Conservation (phyloP, 306 rosid genomes). For the Lathyrus tuberosus region DNA sequence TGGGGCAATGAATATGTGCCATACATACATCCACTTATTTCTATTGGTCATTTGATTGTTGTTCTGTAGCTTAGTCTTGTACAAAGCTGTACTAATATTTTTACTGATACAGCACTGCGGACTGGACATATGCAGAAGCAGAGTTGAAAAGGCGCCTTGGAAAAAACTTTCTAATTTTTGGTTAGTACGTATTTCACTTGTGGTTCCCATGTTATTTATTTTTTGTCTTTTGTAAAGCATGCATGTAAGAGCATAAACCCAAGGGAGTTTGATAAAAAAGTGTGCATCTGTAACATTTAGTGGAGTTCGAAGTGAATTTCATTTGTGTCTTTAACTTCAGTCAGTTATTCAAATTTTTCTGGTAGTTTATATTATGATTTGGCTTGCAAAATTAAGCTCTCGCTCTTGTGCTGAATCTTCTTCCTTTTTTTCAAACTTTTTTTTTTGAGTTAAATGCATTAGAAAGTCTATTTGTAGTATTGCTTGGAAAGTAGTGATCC, state of each 20-base stretch:
- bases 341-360: neutral
- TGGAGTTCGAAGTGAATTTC: neutral
- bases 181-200: constrained; percentile 44
- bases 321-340: neutral
- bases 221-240: neutral
- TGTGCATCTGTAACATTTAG: neutral
- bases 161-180: constrained; percentile 76
- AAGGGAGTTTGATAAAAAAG: neutral
- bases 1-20: constrained; percentile 16
- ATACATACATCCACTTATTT: constrained; percentile 21
- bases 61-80: neutral
- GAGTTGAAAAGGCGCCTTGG: constrained; percentile 83
- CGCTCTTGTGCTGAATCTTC: constrained; percentile 27
- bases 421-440: neutral
- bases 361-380: constrained; percentile 7
- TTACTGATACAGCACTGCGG: constrained; percentile 67
- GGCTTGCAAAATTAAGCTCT: constrained; percentile 23
- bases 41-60: constrained; percentile 28
- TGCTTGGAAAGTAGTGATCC: constrained; percentile 16
- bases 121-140: constrained; percentile 88
- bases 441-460: constrained; percentile 7
- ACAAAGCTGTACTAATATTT: no score
- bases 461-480: constrained; percentile 30
- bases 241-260: neutral
- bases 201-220: constrained; percentile 17